These are phyloP conservation scores for Blastobotrys indianensis DNA, from an alignment of 1,139 yeast genomes.

Conservation along the genomic window DNA sequence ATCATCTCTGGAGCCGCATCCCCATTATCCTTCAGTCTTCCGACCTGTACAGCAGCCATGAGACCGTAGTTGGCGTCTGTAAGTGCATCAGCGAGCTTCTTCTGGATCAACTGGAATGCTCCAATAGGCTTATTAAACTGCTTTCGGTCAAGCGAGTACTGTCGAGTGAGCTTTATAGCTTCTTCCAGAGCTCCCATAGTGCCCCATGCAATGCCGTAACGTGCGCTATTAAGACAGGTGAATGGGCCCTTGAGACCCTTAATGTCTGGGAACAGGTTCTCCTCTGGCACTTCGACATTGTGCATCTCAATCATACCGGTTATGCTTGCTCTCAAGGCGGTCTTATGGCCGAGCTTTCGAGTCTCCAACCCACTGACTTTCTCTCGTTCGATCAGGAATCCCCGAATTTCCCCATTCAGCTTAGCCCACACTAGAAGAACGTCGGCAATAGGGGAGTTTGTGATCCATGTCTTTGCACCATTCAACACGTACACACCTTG, in stretches of 20 bases:
- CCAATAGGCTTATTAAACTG: constrained; percentile 41
- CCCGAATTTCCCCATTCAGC: constrained; percentile 40
- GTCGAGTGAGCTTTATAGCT: constrained; percentile 35
- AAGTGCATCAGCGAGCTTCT: constrained; percentile 40
- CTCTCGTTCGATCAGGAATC: constrained; percentile 38
- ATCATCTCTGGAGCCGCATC: constrained; percentile 40
- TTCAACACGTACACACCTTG: constrained; percentile 38
- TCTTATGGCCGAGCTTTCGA: constrained; percentile 38
- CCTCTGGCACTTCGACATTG: constrained; percentile 41
- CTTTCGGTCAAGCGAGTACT: constrained; percentile 38
- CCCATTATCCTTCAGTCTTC: constrained; percentile 39
- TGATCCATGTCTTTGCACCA: constrained; percentile 43
- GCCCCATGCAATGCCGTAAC: constrained; percentile 44
- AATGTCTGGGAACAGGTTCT: constrained; percentile 37
- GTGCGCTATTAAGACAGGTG: constrained; percentile 41
- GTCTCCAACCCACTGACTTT: constrained; percentile 35
- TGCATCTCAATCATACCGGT: constrained; percentile 44
- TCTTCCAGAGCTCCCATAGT: constrained; percentile 42
- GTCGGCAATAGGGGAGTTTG: constrained; percentile 44
- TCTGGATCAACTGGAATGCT: constrained; percentile 39
- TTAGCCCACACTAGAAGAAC: constrained; percentile 41
- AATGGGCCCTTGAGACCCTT: constrained; percentile 43
- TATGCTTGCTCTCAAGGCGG: constrained; percentile 39
- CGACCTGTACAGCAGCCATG: constrained; percentile 39
- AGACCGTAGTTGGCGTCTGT: constrained; percentile 40